Base-by-base conservation (phyloP, 202 grass and related monocot genomes). In the Carex arenaria region DNA sequence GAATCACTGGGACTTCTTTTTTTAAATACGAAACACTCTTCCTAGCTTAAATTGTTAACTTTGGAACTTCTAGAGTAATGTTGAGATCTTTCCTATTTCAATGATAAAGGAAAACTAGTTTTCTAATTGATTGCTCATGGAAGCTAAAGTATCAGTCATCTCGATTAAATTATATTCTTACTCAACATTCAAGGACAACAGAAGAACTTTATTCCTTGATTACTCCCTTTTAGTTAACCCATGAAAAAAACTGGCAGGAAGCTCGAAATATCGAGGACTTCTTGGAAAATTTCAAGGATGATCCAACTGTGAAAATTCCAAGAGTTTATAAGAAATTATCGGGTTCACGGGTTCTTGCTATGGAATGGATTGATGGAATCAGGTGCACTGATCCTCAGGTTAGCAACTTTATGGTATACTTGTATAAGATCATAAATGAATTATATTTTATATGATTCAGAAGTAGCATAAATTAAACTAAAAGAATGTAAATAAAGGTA, bases 331-430 rank as follows among this genome's bases (percentile, higher is more conserved):
- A 92, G 57, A 83, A 95, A 23, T 74, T 87, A 79, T 98, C 86
- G 10, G 93, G 95, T 69, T 84, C 93, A 73, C 89, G 89, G 81
- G 95, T 93, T 90, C 84, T 95, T 82, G 95, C 93, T 67, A 98
- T 98, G 95, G 95, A 98, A 85, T 98, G 95, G 95, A 98, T 98
- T 82, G 91, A 95, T 89, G 95, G 95, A 76, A 95, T 98, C 69
- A 87, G 95, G 87, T 95, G 95, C 84, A 98, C 95, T 18, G 83
- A 98, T 55, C 95, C 95, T 84, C 87, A 93, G 95, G 95, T 98
- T 84, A 87, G 57, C 36, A 89, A 69, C 72, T 32, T 69, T 77
- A 45, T 72, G 75, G 32, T 75, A 31, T 52, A 85, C 60, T 42
- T 81, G 17, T 84, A 89, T 61, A 19, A 72, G 61, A 83, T 76